A percentile compares a stretch with the other conserved stretches of the same genome.
These are phyloP conservation scores for Phytophthora hibernalis DNA, from an alignment of 352 stramenopile species.

Conservation along the genomic window DNA sequence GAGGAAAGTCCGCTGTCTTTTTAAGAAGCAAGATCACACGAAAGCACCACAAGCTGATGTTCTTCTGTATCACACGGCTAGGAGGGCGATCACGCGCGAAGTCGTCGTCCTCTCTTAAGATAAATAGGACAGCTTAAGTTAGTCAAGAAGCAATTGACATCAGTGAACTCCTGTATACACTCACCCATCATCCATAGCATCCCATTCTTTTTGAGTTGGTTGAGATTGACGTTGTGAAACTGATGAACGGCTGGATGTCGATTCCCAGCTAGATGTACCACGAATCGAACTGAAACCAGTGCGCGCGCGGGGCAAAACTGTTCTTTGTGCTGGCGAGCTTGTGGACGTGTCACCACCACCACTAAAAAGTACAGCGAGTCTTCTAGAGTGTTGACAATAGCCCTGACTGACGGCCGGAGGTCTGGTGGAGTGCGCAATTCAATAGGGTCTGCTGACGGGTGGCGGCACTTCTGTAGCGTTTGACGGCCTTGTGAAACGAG, in stretches of 20 bases:
- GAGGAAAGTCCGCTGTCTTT: conserved; percentile 70
- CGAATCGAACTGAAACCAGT: conserved; percentile 31
- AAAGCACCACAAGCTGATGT: conserved; percentile 73
- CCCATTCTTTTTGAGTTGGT: conserved; percentile 32
- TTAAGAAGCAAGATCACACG: conserved; percentile 80
- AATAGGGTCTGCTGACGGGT: conserved; percentile 68
- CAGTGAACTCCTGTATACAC: background rate
- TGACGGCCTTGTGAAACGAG: conserved; percentile 65
- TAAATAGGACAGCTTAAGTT: conserved; percentile 2
- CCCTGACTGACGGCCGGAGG: conserved; percentile 59
- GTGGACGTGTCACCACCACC: conserved; percentile 9
- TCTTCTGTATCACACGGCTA: conserved; percentile 40
- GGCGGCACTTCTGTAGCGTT: conserved; percentile 42
- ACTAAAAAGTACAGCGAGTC: conserved; percentile 34
- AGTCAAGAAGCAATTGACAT: background rate
- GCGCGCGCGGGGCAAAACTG: conserved; percentile 9
- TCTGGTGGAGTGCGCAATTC: conserved; percentile 65
- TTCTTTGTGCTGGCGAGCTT: background rate
- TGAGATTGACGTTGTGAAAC: conserved; percentile 20
- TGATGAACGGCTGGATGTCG: conserved; percentile 9
- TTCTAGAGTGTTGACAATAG: conserved; percentile 56
- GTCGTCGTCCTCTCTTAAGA: conserved; percentile 36
- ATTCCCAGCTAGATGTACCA: conserved; percentile 30
- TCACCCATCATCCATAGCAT: conserved; percentile 56
- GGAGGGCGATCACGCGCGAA: conserved; percentile 34